Base-by-base conservation (phyloP, 2,329 filamentous ascomycete species). In the Aspergillus novoparasiticus region DNA sequence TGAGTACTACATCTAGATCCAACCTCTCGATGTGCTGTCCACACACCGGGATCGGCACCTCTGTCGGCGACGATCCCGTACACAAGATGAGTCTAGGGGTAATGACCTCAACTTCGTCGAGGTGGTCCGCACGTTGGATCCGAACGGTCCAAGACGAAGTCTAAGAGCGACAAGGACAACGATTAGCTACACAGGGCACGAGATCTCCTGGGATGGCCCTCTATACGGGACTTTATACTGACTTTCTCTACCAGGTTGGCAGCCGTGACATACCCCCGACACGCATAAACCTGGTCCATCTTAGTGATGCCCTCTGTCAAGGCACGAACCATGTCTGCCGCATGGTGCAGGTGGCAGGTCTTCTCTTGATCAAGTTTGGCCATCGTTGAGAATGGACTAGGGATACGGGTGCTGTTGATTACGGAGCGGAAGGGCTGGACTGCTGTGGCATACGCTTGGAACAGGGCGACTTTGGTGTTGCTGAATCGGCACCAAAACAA, bases 391-490 rank as follows among this genome's bases (percentile, higher is more conserved):
- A 88, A 82, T 21, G 85, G 83, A 73, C 88, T 87, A 2, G 84
- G 83, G 9, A 78, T 78, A 14, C 79, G 78, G 2, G 82, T 78
- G 26, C 75, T 76, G 57, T 82, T 78, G 56, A 84, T 77, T 53
- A 89, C 81, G 21, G 82, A 75, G 63, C 79, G 78, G 71, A 89
- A 88, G 0, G 85, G 79, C 41, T 81, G 73, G 1, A 85, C 74
- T 1, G 82, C 85, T 21, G 83, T 80, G 21, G 85, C 85, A 72
- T 84, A 89, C 32, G 84, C 79, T 62, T 86, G 76, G 71, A 89
- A 89, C 26, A 87, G 78, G 51, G 82, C 81, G 48, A 86, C 86
- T 70, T 86, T 89, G 62, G 87, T 89, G 72, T 89, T 89, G 68
- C 82, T 85, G 61, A 21, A 53, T 30, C n/a, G 46, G 57, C 36